Base-by-base conservation (phyloP, 2,329 filamentous ascomycete genomes). In the Mariannaea elegans region DNA sequence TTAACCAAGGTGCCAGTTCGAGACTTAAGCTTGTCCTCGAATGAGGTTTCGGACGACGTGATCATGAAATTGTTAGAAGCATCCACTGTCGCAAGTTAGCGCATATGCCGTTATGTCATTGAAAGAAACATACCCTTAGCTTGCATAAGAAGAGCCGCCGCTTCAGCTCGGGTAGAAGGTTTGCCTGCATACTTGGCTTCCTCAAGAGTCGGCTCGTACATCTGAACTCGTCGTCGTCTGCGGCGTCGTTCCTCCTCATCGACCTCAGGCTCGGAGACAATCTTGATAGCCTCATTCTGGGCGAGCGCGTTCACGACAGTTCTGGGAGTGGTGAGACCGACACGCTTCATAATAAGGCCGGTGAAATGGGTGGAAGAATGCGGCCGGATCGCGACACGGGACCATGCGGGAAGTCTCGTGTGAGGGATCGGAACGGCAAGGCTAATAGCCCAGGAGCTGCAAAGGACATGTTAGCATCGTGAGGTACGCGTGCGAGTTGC, bases 261-360 rank as follows among this genome's bases (percentile, higher is more conserved):
- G 18, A 65, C 36, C 3, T 64, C 56, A 9, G 18, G n/a, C 14
- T 64, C 57, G 1, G 45, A 42, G 3, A 38, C 41, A 3, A 47
- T 36, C 2, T 47, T 31, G n/a, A 56, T 31, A 7, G 56, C 21
- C 1, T 54, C 49, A 6, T 32, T 32, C 14, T 52, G 27, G 5
- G 50, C 7, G 23, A 52, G 46, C 23, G 62, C 24, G 2, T 21
- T 27, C 5, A 32, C 29, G 34, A 21, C 45, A 19, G 52, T 32
- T 14, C 49, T 42, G 4, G 61, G 44, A 18, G 27, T 58, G 54
- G 27, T 54, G 3, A 67, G 46, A 6, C 65, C 65, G 3, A 75
- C 67, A 47, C 74, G 72, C 69, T 75, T 76, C 74, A 76, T 76
- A 51, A 76, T 71, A 31, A 56, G 66, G 27, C 72, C 64, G 14